Percentiles rank a stretch among this genome's conserved stretches.
These are phyloP conservation scores for Rutstroemia sydowiana DNA, from an alignment of 2,329 filamentous ascomycete species.

Conservation along the genomic window DNA sequence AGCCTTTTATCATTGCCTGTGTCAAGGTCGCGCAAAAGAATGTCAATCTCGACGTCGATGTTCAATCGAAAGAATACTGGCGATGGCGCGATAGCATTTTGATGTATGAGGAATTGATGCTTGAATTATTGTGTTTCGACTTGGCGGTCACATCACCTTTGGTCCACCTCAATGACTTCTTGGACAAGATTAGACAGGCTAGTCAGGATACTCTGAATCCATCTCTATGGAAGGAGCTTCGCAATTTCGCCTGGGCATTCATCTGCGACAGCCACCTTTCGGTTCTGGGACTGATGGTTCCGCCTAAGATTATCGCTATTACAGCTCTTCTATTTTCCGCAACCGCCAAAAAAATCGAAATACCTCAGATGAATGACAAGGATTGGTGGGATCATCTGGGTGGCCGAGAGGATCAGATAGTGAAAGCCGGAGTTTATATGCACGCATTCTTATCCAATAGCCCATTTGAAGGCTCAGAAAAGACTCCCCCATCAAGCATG, in stretches of 20 bases:
- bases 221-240: slow-evolving; percentile 50
- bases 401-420: slow-evolving; percentile 63
- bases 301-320: slow-evolving; percentile 73
- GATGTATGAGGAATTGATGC: slow-evolving; percentile 83
- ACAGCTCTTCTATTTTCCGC: slow-evolving; percentile 82
- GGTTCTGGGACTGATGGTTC: slow-evolving; percentile 72
- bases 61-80: slow-evolving; percentile 98
- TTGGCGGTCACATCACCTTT: slow-evolving; percentile 86
- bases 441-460: slow-evolving; percentile 60
- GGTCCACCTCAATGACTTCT: slow-evolving; percentile 71
- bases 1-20: slow-evolving; percentile 87
- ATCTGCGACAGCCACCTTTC: slow-evolving; percentile 87
- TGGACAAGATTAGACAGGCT: slow-evolving; percentile 64
- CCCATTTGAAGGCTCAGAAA: slow-evolving; percentile 32
- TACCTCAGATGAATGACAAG: slow-evolving; percentile 64
- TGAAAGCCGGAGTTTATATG: slow-evolving; percentile 69
- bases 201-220: slow-evolving; percentile 58
- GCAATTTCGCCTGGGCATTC: slow-evolving; percentile 88
- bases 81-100: slow-evolving; percentile 92
- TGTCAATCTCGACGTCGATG: slow-evolving; percentile 79
- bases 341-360: slow-evolving; percentile 62
- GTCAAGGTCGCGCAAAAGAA: slow-evolving; percentile 95
- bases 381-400: slow-evolving; percentile 83
- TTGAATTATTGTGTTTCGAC: slow-evolving; percentile 91
- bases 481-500: not conserved